These are phyloP conservation scores for Fusarium nodosum DNA, from an alignment of 2,329 filamentous ascomycete species.

Conservation along the genomic window DNA sequence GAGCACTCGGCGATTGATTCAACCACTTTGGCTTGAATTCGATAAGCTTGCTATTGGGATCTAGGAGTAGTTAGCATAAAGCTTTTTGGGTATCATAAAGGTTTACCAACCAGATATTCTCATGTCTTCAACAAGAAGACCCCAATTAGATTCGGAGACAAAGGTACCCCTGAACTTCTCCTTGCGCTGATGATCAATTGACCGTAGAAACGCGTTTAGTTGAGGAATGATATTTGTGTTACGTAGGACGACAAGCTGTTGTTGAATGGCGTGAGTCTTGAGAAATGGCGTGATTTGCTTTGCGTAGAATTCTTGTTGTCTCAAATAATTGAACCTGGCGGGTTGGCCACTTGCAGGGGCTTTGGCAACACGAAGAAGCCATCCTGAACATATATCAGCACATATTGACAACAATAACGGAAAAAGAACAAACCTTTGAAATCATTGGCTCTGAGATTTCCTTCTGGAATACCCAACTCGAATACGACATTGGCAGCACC, in stretches of 20 bases:
- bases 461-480: slow-evolving; percentile 63
- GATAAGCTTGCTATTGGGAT: slow-evolving; percentile 60
- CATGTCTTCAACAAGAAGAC: slow-evolving; percentile 83
- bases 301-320: slow-evolving; percentile 56
- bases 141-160: slow-evolving; percentile 70
- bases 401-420: slow-evolving; percentile 4
- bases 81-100: background rate
- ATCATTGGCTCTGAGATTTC: slow-evolving; percentile 49
- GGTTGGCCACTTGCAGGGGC: slow-evolving; percentile 50
- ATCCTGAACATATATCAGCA: slow-evolving; percentile 49
- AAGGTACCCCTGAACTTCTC: slow-evolving; percentile 64
- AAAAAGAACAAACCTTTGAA: slow-evolving; percentile 54
- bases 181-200: slow-evolving; percentile 61
- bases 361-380: slow-evolving; percentile 58
- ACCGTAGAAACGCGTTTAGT: slow-evolving; percentile 67
- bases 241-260: slow-evolving; percentile 57
- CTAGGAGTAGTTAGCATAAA: slow-evolving; percentile 36
- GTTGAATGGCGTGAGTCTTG: slow-evolving; percentile 53
- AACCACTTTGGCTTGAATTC: slow-evolving; percentile 93
- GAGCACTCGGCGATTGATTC: slow-evolving; percentile 79
- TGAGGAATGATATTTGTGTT: slow-evolving; percentile 56
- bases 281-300: slow-evolving; percentile 54
- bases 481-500: slow-evolving; percentile 85
- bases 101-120: slow-evolving; percentile 51
- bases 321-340: slow-evolving; percentile 56